Evolutionary conservation across 83 land plant species (phyloP).

Genomic region (Thuja plicata): DNA sequence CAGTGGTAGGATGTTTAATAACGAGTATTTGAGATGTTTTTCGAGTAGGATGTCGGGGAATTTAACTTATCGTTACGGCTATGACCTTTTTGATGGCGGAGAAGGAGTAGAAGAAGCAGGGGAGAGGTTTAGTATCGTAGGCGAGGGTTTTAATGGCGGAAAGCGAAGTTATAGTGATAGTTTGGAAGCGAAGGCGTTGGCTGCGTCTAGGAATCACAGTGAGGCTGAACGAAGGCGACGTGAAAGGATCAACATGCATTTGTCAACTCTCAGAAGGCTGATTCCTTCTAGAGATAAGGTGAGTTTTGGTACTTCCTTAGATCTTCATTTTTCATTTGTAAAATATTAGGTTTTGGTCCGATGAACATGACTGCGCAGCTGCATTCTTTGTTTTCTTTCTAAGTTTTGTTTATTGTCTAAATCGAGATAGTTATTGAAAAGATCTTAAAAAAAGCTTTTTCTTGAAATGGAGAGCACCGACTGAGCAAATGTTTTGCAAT

Average conservation of each 20-base stretch:
- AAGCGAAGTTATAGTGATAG: neutral
- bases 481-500: no score
- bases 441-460: no score
- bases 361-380: neutral
- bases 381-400: no score
- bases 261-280: constrained; percentile 42
- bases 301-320: neutral
- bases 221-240: constrained; percentile 54
- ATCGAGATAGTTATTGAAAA: no score
- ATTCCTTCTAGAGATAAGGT: constrained; percentile 54
- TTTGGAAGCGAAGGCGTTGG: constrained; percentile 11
- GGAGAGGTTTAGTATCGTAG: neutral
- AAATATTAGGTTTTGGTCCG: neutral
- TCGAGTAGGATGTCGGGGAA: neutral
- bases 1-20: neutral
- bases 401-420: no score
- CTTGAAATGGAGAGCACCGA: no score
- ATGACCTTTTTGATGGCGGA: neutral
- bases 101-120: neutral
- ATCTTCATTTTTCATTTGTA: neutral
- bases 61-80: neutral
- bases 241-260: constrained; percentile 48
- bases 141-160: neutral
- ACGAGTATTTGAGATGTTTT: neutral
- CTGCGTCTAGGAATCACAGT: constrained; percentile 42